These are phyloP conservation scores for Termitomyces eurrhizus DNA, from an alignment of 768 basidiomycete genomes.

Conservation along the genomic window DNA sequence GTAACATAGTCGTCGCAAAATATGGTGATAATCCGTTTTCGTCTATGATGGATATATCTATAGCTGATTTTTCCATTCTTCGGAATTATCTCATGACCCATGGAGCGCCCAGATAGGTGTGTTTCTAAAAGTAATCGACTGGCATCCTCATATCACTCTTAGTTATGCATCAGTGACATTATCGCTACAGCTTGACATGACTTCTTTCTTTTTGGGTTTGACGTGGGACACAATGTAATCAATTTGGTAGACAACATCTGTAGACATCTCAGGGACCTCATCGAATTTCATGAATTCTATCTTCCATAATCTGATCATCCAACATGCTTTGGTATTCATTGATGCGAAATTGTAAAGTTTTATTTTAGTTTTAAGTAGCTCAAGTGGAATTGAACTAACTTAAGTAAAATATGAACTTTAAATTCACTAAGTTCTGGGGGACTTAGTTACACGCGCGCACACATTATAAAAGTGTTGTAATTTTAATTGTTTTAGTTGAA, in stretches of 20 bases:
- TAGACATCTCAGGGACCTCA: background rate
- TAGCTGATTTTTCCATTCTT: slow-evolving; percentile 79
- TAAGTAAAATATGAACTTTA: no score
- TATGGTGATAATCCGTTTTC: slow-evolving; percentile 52
- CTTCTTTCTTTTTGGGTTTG: background rate
- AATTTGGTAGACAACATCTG: background rate
- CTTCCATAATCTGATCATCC: background rate
- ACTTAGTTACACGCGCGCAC: no score
- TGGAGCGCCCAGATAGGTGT: slow-evolving; percentile 44
- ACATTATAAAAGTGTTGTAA: no score
- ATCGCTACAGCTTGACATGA: background rate
- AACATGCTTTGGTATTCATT: background rate
- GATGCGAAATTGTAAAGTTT: no score
- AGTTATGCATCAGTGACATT: background rate
- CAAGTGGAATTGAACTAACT: no score
- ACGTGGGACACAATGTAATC: background rate
- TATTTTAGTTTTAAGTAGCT: no score
- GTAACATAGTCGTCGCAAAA: slow-evolving; percentile 76
- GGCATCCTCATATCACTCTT: background rate
- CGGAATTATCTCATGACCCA: slow-evolving; percentile 77
- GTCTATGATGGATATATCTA: slow-evolving; percentile 68
- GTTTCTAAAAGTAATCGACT: background rate
- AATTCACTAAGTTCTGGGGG: no score
- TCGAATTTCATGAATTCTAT: background rate
- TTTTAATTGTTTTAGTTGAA: no score